Evolutionary conservation across 371 early-diverging fungal species (phyloP).

Genomic region (Basidiobolus meristosporus): DNA sequence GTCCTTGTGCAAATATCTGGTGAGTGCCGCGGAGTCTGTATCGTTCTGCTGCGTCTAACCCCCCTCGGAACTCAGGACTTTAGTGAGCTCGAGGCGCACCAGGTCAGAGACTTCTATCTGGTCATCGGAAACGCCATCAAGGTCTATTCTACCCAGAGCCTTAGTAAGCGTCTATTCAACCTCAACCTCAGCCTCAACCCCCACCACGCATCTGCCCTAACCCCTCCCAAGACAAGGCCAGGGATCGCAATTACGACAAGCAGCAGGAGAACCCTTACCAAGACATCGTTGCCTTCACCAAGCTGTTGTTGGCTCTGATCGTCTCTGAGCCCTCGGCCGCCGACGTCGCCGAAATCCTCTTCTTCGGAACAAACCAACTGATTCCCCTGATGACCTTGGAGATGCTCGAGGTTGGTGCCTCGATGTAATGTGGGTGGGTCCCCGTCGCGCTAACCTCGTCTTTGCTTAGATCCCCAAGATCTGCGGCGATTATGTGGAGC

Average conservation of each 20-base stretch:
- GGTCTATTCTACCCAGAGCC: slow-evolving; percentile 19
- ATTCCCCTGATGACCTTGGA: slow-evolving; percentile 49
- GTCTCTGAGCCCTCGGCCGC: slow-evolving; percentile 5
- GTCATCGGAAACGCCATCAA: slow-evolving; percentile 22
- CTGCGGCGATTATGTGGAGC: slow-evolving; percentile 40
- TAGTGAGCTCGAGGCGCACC: slow-evolving; percentile 14
- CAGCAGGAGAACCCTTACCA: slow-evolving; percentile 13
- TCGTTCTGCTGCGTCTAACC: neutral
- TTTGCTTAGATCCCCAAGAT: slow-evolving; percentile 32
- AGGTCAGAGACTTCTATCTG: slow-evolving; percentile 20
- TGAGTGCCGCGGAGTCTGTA: slow-evolving; percentile 2
- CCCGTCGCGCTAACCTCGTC: neutral
- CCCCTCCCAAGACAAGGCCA: slow-evolving; percentile 43
- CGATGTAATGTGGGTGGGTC: neutral
- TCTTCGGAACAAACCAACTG: slow-evolving; percentile 40
- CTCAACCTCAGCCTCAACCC: slow-evolving; percentile 30
- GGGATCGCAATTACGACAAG: slow-evolving; percentile 30
- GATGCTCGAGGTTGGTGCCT: slow-evolving; percentile 37
- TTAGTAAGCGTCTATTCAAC: slow-evolving; percentile 24
- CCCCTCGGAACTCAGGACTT: slow-evolving; percentile 16
- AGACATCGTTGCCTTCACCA: slow-evolving; percentile 2
- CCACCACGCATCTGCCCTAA: slow-evolving; percentile 39
- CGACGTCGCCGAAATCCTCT: slow-evolving; percentile 41
- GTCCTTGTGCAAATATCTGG: slow-evolving; percentile 25
- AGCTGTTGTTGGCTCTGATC: slow-evolving; percentile 7